phyloP scores from a whole-genome alignment of 495 filamentous ascomycete genomes.

The Talaromyces borbonicus region DNA sequence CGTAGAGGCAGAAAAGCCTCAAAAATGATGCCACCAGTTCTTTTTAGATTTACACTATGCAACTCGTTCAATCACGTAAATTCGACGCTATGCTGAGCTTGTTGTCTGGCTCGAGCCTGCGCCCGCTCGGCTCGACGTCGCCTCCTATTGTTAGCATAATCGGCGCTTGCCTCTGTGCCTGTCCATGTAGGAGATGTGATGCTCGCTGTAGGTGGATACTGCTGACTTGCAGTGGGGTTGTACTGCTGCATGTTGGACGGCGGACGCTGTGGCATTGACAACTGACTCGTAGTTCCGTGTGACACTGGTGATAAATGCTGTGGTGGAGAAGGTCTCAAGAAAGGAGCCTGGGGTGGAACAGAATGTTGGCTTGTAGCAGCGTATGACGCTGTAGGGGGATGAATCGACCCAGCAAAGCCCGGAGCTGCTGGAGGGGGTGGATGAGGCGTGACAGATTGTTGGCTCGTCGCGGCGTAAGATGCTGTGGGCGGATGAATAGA shows the following conservation, averaged over 20 bases:
- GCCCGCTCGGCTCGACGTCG: slow-evolving; percentile 44
- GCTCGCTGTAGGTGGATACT: slow-evolving; percentile 31
- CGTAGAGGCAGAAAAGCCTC: neutral
- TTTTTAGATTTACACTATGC: too few species aligned
- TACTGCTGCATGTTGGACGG: slow-evolving; percentile 24
- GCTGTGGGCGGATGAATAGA: neutral
- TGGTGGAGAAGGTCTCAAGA: neutral
- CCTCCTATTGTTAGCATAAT: slow-evolving; percentile 43
- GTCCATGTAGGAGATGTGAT: slow-evolving; percentile 40
- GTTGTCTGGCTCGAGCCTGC: slow-evolving; percentile 36
- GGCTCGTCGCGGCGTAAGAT: slow-evolving; percentile 11
- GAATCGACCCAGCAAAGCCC: slow-evolving; percentile 1
- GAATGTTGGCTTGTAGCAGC: slow-evolving; percentile 14
- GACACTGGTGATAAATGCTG: neutral
- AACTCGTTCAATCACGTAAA: slow-evolving; percentile 38
- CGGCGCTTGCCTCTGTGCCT: slow-evolving; percentile 42
- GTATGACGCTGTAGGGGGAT: neutral
- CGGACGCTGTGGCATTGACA: slow-evolving; percentile 5
- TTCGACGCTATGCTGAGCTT: slow-evolving; percentile 34
- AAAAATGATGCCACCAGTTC: too few species aligned
- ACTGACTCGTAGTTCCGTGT: neutral
- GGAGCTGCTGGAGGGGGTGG: slow-evolving; percentile 13
- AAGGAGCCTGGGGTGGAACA: slow-evolving; percentile 10
- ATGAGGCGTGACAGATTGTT: slow-evolving; percentile 8
- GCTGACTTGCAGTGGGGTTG: slow-evolving; percentile 27